These are phyloP conservation scores for Microthyrium microscopicum DNA, from an alignment of 2,329 filamentous ascomycete species.

Conservation along the genomic window DNA sequence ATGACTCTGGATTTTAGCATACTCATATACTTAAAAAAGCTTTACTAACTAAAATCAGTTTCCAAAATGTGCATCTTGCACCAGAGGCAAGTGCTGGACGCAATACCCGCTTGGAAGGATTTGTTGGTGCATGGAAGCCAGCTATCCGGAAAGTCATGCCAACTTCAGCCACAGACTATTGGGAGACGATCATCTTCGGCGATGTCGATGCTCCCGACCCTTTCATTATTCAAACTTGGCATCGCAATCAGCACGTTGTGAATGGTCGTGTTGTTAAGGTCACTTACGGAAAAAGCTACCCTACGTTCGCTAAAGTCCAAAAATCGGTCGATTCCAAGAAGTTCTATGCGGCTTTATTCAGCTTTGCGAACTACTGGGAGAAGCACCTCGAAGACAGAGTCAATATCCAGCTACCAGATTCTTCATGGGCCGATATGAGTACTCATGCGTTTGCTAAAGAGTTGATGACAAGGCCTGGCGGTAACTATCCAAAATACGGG, in stretches of 20 bases:
- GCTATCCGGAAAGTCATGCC: conserved; percentile 5
- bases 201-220: conserved; percentile 6
- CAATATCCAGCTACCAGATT: conserved; percentile 3
- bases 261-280: conserved; percentile 4
- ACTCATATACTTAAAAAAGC: no score
- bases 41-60: no score
- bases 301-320: not conserved
- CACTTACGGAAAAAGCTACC: conserved; percentile 2
- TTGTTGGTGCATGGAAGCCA: conserved; percentile 7
- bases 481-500: conserved; percentile 6
- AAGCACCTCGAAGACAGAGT: conserved; percentile 4
- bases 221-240: conserved; percentile 6
- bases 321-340: not conserved
- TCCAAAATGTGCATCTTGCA: not conserved
- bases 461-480: conserved; percentile 5
- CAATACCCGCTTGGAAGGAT: conserved; percentile 1
- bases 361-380: conserved; percentile 7
- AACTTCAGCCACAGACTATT: not conserved
- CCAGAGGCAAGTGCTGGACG: not conserved
- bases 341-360: conserved; percentile 6
- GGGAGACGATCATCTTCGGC: conserved; percentile 3
- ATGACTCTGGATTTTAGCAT: no score
- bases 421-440: conserved; percentile 6
- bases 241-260: conserved; percentile 1
- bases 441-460: conserved; percentile 7